These are phyloP conservation scores for Sicyos edulis DNA, from an alignment of 306 rosid species.

Conservation along the genomic window DNA sequence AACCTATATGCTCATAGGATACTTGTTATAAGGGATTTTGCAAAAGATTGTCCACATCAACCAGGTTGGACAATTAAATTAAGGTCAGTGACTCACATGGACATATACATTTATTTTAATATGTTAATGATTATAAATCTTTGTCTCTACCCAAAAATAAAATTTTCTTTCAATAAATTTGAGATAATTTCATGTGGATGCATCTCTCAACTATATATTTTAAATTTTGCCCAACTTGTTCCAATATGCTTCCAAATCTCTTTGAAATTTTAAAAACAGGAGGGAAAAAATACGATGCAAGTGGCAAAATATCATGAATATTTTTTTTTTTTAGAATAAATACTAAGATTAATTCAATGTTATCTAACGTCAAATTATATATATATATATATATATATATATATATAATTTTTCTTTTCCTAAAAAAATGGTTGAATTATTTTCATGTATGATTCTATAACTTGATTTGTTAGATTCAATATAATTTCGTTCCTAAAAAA, in stretches of 20 bases:
- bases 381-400: no score
- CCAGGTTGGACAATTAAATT: conserved; percentile 8
- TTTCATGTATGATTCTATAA: neutral
- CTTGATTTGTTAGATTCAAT: no score
- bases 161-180: neutral
- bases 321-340: no score
- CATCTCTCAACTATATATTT: no score
- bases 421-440: neutral
- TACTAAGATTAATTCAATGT: neutral
- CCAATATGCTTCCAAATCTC: neutral
- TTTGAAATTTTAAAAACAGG: no score
- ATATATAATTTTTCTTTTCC: no score
- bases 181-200: neutral
- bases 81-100: conserved; percentile 8
- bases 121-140: neutral
- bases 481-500: no score
- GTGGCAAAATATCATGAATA: neutral
- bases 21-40: conserved; percentile 4
- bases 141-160: neutral
- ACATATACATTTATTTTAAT: neutral
- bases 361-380: neutral
- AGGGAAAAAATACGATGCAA: neutral
- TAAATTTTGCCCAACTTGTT: neutral
- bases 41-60: conserved; percentile 6
- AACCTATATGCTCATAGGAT: conserved; percentile 11